These are phyloP conservation scores for Debaryomycetaceae sp. DNA, from an alignment of 1,139 yeast species.

Conservation along the genomic window DNA sequence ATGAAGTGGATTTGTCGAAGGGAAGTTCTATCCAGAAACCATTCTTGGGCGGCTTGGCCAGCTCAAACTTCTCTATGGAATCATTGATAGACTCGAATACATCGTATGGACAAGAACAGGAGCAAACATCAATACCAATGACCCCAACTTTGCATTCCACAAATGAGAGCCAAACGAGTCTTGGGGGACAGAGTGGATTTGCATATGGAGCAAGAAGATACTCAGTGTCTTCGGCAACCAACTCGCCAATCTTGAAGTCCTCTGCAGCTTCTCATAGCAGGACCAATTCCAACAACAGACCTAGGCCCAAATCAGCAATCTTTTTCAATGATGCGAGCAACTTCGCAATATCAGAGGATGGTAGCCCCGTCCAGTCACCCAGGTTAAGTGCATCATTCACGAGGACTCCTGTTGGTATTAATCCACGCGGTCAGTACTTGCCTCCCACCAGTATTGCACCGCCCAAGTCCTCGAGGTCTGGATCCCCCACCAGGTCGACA, in stretches of 20 bases:
- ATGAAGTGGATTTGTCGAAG: neutral
- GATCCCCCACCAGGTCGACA: conserved; percentile 18
- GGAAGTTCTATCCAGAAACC: neutral
- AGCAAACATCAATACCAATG: conserved; percentile 6
- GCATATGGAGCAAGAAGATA: conserved; percentile 12
- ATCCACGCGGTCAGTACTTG: conserved; percentile 9
- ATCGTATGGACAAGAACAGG: neutral
- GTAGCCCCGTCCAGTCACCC: conserved; percentile 17
- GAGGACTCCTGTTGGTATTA: conserved; percentile 22
- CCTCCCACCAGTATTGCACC: conserved; percentile 10
- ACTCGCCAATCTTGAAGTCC: conserved; percentile 22
- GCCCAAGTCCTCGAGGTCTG: conserved; percentile 9
- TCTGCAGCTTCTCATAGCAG: conserved; percentile 15
- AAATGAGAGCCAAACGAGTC: neutral
- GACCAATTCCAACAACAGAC: conserved; percentile 15
- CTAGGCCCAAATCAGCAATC: conserved; percentile 39
- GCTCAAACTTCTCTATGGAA: conserved; percentile 45
- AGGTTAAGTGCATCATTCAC: conserved; percentile 5
- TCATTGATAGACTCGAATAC: conserved; percentile 21
- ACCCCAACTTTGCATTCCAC: conserved; percentile 4
- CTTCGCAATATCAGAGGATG: conserved; percentile 30
- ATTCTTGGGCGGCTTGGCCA: conserved; percentile 23
- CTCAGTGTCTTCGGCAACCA: conserved; percentile 19
- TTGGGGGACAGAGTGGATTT: neutral
- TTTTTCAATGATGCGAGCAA: conserved; percentile 26